These are phyloP conservation scores for Fusarium xyrophilum DNA, from an alignment of 2,329 filamentous ascomycete genomes.

Conservation along the genomic window DNA sequence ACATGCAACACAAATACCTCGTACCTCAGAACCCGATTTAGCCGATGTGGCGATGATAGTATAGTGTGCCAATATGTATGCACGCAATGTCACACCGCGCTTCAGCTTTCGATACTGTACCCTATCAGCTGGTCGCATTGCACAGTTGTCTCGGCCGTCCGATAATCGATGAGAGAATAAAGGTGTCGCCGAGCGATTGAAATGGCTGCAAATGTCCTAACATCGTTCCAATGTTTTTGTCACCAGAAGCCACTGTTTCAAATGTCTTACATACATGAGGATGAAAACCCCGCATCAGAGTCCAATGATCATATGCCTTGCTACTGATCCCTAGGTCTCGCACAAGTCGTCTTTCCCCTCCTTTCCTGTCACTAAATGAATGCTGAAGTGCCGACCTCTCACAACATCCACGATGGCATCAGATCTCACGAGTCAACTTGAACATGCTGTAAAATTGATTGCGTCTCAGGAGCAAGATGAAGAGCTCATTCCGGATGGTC, in stretches of 20 bases:
- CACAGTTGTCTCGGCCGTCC: not conserved
- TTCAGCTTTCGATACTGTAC: not conserved
- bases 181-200: no score
- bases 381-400: rapidly evolving
- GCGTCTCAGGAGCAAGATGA: not conserved
- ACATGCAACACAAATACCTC: not conserved
- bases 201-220: no score
- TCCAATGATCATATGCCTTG: not conserved
- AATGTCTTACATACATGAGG: not conserved
- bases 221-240: not conserved
- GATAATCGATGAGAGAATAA: not conserved
- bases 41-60: not conserved
- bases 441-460: not conserved
- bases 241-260: not conserved
- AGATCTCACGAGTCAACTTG: not conserved
- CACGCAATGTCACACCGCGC: not conserved
- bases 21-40: not conserved
- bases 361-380: not conserved
- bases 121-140: not conserved
- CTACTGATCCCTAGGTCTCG: rapidly evolving
- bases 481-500: not conserved
- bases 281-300: not conserved
- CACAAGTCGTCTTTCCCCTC: not conserved
- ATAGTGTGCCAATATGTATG: not conserved
- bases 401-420: not conserved